Evolutionary conservation across 2,329 filamentous ascomycete genomes (phyloP).

Genomic region (Microascus cirrosus): DNA sequence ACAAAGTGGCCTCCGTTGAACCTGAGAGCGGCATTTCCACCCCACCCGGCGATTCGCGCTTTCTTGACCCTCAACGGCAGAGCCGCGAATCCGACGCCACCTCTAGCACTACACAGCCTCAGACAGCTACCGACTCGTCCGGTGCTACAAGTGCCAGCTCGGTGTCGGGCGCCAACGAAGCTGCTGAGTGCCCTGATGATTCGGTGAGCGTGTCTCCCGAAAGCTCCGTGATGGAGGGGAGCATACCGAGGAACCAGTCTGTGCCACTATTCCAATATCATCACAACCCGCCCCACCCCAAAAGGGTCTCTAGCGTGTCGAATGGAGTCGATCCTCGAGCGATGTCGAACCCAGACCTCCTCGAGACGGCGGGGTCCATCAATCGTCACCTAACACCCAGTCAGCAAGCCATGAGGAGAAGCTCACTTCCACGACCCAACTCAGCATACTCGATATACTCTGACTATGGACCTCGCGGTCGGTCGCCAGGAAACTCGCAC

Average conservation of each 20-base stretch:
- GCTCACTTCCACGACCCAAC: slow-evolving; percentile 54
- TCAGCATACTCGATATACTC: slow-evolving; percentile 69
- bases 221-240: slow-evolving; percentile 37
- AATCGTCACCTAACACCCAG: slow-evolving; percentile 54
- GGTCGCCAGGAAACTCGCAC: slow-evolving; percentile 40
- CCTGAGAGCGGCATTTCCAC: slow-evolving; percentile 18
- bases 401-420: slow-evolving; percentile 40
- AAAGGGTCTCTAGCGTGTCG: slow-evolving; percentile 29
- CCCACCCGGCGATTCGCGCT: slow-evolving; percentile 17
- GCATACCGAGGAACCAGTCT: slow-evolving; percentile 25
- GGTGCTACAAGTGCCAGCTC: slow-evolving; percentile 46
- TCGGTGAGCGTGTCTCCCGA: slow-evolving; percentile 26
- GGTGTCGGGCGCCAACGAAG: slow-evolving; percentile 37
- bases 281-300: slow-evolving; percentile 39
- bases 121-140: slow-evolving; percentile 38
- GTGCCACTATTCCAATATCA: slow-evolving; percentile 53
- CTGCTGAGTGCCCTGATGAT: slow-evolving; percentile 29
- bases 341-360: slow-evolving; percentile 39
- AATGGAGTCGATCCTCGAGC: slow-evolving; percentile 27
- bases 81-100: slow-evolving; percentile 44
- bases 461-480: slow-evolving; percentile 54
- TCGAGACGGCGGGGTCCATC: slow-evolving; percentile 36
- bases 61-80: slow-evolving; percentile 28
- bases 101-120: slow-evolving; percentile 35
- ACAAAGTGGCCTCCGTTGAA: slow-evolving; percentile 7